Evolutionary conservation across 495 filamentous ascomycete genomes (phyloP).

Genomic region (Xylaria curta): DNA sequence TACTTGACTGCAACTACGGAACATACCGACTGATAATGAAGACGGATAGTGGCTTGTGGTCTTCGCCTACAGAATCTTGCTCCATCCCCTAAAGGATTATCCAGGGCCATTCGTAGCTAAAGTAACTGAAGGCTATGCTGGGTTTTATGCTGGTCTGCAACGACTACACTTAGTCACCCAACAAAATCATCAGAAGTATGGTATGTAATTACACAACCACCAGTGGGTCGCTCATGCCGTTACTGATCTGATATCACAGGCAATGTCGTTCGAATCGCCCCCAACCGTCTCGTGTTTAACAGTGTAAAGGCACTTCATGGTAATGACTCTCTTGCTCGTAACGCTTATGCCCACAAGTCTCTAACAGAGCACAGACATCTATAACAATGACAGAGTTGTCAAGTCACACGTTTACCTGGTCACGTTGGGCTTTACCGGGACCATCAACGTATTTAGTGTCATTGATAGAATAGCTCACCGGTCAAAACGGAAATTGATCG

Average conservation of each 20-base stretch:
- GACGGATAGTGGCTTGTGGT: conserved; percentile 19
- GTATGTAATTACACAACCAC: neutral
- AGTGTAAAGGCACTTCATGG: conserved; percentile 47
- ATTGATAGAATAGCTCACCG: conserved; percentile 28
- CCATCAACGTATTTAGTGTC: conserved; percentile 22
- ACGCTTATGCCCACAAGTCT: conserved; percentile 28
- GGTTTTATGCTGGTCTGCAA: conserved; percentile 47
- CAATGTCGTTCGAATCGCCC: conserved; percentile 50
- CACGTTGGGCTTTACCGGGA: conserved; percentile 10
- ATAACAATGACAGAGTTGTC: conserved; percentile 56
- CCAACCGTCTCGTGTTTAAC: conserved; percentile 57
- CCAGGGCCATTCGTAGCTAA: conserved; percentile 58
- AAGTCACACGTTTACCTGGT: conserved; percentile 35
- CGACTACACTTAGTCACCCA: conserved; percentile 54
- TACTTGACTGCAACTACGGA: neutral
- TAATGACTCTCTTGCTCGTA: conserved; percentile 29
- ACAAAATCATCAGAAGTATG: conserved; percentile 51
- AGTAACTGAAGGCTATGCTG: conserved; percentile 47
- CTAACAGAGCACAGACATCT: conserved; percentile 45
- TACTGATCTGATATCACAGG: conserved; percentile 23
- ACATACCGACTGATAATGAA: neutral
- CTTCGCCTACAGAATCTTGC: conserved; percentile 29
- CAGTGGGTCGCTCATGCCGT: neutral
- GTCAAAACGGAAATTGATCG: conserved; percentile 27
- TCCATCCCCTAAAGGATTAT: conserved; percentile 49